Evolutionary conservation across 345 rosid genomes (phyloP).

Genomic region (Jatropha curcas): DNA sequence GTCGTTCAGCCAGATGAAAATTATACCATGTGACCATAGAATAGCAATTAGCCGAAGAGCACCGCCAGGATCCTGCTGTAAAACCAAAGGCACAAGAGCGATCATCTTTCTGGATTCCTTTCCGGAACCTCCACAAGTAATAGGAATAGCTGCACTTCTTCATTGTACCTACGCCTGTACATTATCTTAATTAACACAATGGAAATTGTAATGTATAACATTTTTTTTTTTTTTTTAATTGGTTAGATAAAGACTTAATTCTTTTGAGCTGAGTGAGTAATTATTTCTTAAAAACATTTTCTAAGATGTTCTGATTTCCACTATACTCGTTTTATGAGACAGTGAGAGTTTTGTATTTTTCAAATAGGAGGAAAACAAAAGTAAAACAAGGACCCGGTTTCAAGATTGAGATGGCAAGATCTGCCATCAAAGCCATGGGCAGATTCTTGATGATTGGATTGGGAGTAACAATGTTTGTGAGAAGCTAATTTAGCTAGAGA

Average conservation of each 20-base stretch:
- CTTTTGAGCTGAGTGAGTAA: no score
- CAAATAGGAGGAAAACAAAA: no score
- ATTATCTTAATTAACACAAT: slow-evolving; percentile 9
- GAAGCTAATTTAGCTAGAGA: not conserved
- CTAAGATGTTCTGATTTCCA: no score
- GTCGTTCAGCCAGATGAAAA: no score
- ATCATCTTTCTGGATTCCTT: slow-evolving; percentile 27
- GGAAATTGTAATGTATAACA: no score
- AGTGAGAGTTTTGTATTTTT: no score
- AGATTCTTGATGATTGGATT: slow-evolving; percentile 18
- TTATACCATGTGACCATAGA: slow-evolving; percentile 22
- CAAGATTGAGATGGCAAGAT: slow-evolving; percentile 29
- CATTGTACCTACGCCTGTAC: slow-evolving; percentile 27
- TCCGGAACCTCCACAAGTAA: slow-evolving; percentile 29
- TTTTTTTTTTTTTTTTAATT: no score
- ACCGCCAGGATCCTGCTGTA: slow-evolving; percentile 39
- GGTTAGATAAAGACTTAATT: no score
- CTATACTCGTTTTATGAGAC: no score
- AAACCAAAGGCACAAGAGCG: slow-evolving; percentile 37
- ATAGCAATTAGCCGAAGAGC: slow-evolving; percentile 29
- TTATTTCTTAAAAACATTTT: no score
- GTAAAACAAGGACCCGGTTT: slow-evolving; percentile 29
- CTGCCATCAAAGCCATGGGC: slow-evolving; percentile 25
- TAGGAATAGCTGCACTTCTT: slow-evolving; percentile 31
- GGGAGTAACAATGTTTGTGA: not conserved